These are phyloP conservation scores for Podospora fimiseda DNA, from an alignment of 495 filamentous ascomycete genomes.

Conservation along the genomic window DNA sequence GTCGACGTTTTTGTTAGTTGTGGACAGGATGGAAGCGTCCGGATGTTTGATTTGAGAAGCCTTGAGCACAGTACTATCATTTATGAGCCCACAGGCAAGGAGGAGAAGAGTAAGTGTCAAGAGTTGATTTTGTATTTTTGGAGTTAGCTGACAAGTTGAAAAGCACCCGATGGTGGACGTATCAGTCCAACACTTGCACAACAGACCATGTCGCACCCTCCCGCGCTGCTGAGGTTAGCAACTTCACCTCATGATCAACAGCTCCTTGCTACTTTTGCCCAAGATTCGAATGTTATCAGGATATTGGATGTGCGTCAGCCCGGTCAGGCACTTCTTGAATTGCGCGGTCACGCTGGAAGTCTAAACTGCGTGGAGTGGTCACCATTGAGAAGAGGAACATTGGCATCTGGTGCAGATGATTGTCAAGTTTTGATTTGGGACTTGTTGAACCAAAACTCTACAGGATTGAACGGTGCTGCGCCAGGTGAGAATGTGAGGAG, in stretches of 20 bases:
- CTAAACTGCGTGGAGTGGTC: constrained; percentile 96
- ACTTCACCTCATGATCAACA: constrained; percentile 95
- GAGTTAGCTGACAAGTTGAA: not conserved
- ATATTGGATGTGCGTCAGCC: constrained; percentile 97
- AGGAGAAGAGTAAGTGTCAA: constrained; percentile 63
- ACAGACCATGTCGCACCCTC: constrained; percentile 71
- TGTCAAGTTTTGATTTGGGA: constrained; percentile 91
- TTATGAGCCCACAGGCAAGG: constrained; percentile 90
- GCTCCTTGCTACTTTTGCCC: constrained; percentile 91
- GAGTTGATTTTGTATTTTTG: not conserved
- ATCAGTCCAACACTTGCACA: constrained; percentile 60
- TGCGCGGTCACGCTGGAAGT: constrained; percentile 81
- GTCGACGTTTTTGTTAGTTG: constrained; percentile 97
- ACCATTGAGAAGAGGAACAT: constrained; percentile 72
- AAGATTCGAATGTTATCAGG: constrained; percentile 85
- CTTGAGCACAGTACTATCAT: constrained; percentile 98
- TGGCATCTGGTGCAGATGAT: constrained; percentile 92
- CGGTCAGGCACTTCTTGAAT: constrained; percentile 86
- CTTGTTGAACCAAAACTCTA: constrained; percentile 60
- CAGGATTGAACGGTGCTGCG: constrained; percentile 41
- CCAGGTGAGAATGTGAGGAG: constrained; percentile 54
- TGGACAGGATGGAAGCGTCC: constrained; percentile 93
- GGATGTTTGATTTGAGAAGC: constrained; percentile 97
- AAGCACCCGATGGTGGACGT: constrained; percentile 42
- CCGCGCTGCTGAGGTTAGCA: constrained; percentile 78